phyloP scores from a whole-genome alignment of 805 yeast species.

The Debaryomyces hansenii region DNA sequence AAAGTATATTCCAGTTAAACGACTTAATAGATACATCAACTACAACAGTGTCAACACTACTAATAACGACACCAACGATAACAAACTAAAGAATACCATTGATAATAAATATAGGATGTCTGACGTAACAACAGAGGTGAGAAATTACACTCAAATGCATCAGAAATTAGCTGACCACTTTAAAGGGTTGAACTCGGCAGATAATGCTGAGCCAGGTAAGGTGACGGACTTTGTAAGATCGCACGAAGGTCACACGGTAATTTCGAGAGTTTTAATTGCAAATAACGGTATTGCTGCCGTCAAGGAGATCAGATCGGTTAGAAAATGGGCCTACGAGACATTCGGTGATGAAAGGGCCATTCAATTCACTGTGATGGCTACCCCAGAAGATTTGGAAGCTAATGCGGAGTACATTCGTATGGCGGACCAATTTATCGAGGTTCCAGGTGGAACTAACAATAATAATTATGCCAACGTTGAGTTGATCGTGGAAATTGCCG shows the following conservation, averaged over 20 bases:
- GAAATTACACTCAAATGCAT: conserved; percentile 28
- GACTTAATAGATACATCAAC: not conserved
- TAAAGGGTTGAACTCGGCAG: conserved; percentile 77
- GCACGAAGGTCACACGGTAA: conserved; percentile 94
- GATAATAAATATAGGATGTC: conserved; percentile 1
- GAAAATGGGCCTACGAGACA: conserved; percentile 99
- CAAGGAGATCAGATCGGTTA: conserved; percentile 92
- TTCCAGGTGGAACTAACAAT: conserved; percentile 99
- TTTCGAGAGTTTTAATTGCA: conserved; percentile 85
- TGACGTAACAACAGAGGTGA: conserved; percentile 1
- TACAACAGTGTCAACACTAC: not conserved
- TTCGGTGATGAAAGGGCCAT: conserved; percentile 94
- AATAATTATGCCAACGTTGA: conserved; percentile 98
- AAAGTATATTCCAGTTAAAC: not conserved
- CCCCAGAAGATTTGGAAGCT: conserved; percentile 97
- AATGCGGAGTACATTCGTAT: conserved; percentile 97
- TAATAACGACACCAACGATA: not conserved
- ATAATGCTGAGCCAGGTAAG: conserved; percentile 70
- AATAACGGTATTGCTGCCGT: conserved; percentile 99
- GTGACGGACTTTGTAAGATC: conserved; percentile 82
- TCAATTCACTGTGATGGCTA: conserved; percentile 97
- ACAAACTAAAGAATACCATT: not conserved
- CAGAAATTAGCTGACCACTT: conserved; percentile 66
- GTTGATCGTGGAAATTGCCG: conserved; percentile 94
- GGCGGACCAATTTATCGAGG: conserved; percentile 98